Percentiles rank a stretch among this genome's conserved stretches.
These are phyloP conservation scores for Raphanus raphanistrum DNA, from an alignment of 345 rosid species.

Conservation along the genomic window DNA sequence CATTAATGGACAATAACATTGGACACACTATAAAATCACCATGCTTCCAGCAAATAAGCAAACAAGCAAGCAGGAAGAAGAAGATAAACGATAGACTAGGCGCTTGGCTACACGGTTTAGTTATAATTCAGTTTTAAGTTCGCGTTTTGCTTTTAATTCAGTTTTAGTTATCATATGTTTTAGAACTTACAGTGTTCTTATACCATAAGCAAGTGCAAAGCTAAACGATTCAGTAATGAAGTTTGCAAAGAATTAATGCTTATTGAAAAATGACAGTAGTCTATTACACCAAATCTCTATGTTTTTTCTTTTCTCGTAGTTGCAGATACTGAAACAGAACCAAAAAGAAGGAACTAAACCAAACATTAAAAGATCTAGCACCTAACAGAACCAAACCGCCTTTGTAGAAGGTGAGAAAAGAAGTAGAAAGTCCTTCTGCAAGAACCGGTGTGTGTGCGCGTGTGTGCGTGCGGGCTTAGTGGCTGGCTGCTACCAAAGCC, in stretches of 20 bases:
- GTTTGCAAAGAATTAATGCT: neutral
- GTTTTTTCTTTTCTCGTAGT: neutral
- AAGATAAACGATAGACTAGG: neutral
- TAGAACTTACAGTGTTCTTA: neutral
- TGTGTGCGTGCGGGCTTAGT: neutral
- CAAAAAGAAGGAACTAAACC: slow-evolving; percentile 12
- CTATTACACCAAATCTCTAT: slow-evolving; percentile 8
- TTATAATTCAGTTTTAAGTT: too few species aligned
- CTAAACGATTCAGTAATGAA: neutral
- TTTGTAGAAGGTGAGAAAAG: neutral
- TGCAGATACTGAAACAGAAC: slow-evolving; percentile 24
- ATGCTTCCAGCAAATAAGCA: too few species aligned
- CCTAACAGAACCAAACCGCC: slow-evolving; percentile 14
- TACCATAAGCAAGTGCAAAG: neutral
- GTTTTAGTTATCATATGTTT: neutral
- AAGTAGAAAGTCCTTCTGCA: slow-evolving; percentile 14
- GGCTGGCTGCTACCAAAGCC: slow-evolving; percentile 76
- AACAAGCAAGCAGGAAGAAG: too few species aligned
- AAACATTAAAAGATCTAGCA: slow-evolving; percentile 12
- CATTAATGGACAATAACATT: neutral
- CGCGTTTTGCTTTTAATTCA: neutral
- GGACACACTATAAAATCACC: too few species aligned
- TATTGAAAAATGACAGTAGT: slow-evolving; percentile 27
- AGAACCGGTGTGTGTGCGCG: neutral
- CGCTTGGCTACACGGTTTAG: neutral